Conservation (phyloP, 1,284 basidiomycete species). For the Apiotrichum laibachii region DNA sequence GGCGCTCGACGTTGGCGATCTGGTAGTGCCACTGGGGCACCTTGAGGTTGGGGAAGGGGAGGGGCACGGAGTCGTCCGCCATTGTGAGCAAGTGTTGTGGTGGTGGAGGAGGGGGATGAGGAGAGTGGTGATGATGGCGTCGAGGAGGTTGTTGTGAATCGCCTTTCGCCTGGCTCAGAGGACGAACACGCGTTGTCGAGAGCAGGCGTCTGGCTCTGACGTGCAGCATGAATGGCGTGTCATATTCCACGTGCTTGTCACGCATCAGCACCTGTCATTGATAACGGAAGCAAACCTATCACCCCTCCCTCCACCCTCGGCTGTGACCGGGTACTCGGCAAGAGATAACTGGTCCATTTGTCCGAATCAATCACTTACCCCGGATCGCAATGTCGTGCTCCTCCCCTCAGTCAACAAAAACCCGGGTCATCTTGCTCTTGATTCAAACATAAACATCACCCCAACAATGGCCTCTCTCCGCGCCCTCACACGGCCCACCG, state of each 20-base stretch:
- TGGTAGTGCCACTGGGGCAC: constrained; percentile 75
- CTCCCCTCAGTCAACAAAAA: too few relatives aligned
- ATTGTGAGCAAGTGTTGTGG: constrained; percentile 51
- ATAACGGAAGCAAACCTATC: too few relatives aligned
- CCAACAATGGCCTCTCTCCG: not conserved
- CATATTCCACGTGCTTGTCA: not conserved
- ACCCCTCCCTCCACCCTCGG: too few relatives aligned
- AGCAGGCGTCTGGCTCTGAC: not conserved
- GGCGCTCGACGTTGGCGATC: constrained; percentile 62
- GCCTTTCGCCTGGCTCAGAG: not conserved
- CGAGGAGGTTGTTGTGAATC: not conserved
- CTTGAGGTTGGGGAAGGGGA: constrained; percentile 79
- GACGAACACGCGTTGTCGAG: constrained; percentile 4
- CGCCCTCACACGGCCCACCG: not conserved
- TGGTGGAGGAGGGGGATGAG: not conserved
- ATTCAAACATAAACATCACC: too few relatives aligned
- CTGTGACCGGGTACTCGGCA: too few relatives aligned
- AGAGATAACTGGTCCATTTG: too few relatives aligned
- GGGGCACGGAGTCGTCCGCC: constrained; percentile 73
- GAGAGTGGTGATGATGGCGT: not conserved
- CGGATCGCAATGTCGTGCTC: too few relatives aligned
- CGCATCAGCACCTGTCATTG: too few relatives aligned
- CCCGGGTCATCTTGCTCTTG: too few relatives aligned
- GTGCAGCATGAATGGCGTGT: not conserved
- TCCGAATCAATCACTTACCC: too few relatives aligned